A percentile compares a stretch with the other conserved stretches of the same genome.
These are phyloP conservation scores for Candida caryicola DNA, from an alignment of 805 yeast species.

Conservation along the genomic window DNA sequence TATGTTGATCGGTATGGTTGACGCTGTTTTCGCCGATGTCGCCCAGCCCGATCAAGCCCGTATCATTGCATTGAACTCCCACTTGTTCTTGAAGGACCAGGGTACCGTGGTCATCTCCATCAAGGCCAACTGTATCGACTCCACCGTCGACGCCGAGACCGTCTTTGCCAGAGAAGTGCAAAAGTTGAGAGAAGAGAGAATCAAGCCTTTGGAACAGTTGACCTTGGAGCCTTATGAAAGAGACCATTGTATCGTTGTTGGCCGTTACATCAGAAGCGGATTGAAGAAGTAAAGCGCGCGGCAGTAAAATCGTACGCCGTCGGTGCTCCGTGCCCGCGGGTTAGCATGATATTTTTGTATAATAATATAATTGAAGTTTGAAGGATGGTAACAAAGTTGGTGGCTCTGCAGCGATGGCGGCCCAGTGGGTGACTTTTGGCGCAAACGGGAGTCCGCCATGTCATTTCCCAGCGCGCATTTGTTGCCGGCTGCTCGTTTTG, in stretches of 20 bases:
- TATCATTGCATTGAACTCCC: constrained; percentile 97
- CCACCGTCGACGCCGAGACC: constrained; percentile 98
- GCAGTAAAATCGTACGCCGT: neutral
- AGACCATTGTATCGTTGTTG: constrained; percentile 99
- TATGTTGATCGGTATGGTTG: constrained; percentile 99
- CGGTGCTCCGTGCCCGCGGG: neutral
- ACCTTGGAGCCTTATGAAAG: constrained; percentile 99
- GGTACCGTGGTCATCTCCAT: constrained; percentile 99
- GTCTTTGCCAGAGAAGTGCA: constrained; percentile 99
- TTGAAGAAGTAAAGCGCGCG: constrained; percentile 39
- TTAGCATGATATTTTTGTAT: neutral
- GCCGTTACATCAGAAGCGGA: constrained; percentile 92
- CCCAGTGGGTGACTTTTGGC: too few species aligned
- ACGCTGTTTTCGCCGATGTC: constrained; percentile 97
- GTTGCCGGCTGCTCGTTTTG: too few species aligned
- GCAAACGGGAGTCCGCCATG: too few species aligned
- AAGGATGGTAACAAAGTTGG: neutral
- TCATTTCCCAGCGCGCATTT: too few species aligned
- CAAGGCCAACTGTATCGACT: constrained; percentile 99
- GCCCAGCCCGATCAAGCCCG: constrained; percentile 99
- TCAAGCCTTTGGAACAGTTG: constrained; percentile 97
- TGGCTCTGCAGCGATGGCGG: too few species aligned
- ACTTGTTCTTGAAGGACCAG: constrained; percentile 94
- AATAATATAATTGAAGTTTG: neutral
- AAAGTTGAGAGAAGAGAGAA: constrained; percentile 97